Evolutionary conservation across 768 basidiomycete species (phyloP), one percentile per base, ranked within the genome.

Genomic region (Collybia mongolica): DNA sequence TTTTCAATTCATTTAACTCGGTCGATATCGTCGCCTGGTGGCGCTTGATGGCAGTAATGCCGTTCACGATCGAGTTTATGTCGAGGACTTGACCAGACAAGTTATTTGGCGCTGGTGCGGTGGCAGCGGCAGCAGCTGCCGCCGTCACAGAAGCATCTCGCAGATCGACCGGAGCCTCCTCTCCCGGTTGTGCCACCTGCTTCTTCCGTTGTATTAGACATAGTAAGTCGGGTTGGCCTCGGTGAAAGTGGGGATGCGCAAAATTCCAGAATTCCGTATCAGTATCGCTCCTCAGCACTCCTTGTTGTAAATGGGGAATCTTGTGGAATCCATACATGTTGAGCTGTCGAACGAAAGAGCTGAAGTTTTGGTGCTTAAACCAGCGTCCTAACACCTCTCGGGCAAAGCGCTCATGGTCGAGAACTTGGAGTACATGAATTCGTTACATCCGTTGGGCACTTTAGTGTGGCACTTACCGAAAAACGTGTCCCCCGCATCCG

Each of bases 321-420:
- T 90, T 90, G 78, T 91, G 90, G 66, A 94, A 93, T 48, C 91
- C 91, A 67, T 95, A 97, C 90, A 94, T 94, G 76, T 95, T 97
- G 57, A 95, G 77, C 64, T 97, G 93, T 12, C 93, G 80, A 15
- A 95, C 93, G 59, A 97, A 97, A 28, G 88, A 90, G 50, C 83
- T 81, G 69, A 97, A 98, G 66, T 96, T 97, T 53, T 88, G 85
- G 71, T 98, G 97, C 66, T 99, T 99, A 83, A 98, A 99, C 85
- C 89, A 98, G 38, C 85, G 81, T 2, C 92, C 92, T 6, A 98
- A 82, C 26, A 97, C 82, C 67, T 96, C 89, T 35, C 83, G 82
- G 2, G 92, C 89, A 64, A 98, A 91, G 23, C 85, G 84, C 65
- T 96, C 93, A 59, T 91, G 89, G 67, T 96, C 91, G 32, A 92